Evolutionary conservation across 495 filamentous ascomycete species (phyloP).

Genomic region (Amorphotheca resinae): DNA sequence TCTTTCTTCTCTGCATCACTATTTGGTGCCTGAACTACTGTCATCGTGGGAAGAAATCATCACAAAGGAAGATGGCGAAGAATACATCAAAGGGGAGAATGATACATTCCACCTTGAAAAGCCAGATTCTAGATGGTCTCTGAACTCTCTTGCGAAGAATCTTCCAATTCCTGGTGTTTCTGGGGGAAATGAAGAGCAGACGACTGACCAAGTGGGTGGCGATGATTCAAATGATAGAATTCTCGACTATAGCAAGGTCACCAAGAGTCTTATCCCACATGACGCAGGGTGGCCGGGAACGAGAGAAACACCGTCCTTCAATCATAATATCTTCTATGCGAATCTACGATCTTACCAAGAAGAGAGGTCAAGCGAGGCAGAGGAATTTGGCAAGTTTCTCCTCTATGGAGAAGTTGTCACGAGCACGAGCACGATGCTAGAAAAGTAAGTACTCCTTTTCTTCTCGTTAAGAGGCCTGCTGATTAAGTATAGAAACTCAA

Average conservation of each 20-base stretch:
- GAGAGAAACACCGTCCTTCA: conserved; percentile 78
- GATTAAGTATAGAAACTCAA: conserved; percentile 48
- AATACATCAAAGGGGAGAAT: conserved; percentile 72
- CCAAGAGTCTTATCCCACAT: conserved; percentile 62
- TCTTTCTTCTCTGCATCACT: conserved; percentile 56
- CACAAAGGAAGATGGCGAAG: conserved; percentile 49
- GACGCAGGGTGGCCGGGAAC: conserved; percentile 53
- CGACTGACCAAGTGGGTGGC: conserved; percentile 24
- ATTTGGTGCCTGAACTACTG: conserved; percentile 54
- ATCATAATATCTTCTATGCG: conserved; percentile 67
- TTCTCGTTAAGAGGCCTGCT: conserved; percentile 14
- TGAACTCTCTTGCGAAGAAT: conserved; percentile 39
- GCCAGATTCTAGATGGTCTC: conserved; percentile 47
- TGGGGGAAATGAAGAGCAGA: conserved; percentile 14
- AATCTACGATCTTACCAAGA: conserved; percentile 56
- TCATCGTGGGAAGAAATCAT: conserved; percentile 54
- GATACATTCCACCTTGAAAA: conserved; percentile 73
- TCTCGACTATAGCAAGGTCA: conserved; percentile 59
- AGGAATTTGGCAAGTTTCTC: conserved; percentile 61
- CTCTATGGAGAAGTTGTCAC: conserved; percentile 90
- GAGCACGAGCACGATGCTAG: conserved; percentile 88
- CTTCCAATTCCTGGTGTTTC: conserved; percentile 22
- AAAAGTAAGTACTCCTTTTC: conserved; percentile 48
- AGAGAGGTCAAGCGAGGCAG: conserved; percentile 38
- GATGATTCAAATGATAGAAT: conserved; percentile 39